These are phyloP conservation scores for Styphnolobium japonicum DNA, from an alignment of 306 rosid species.

Conservation along the genomic window DNA sequence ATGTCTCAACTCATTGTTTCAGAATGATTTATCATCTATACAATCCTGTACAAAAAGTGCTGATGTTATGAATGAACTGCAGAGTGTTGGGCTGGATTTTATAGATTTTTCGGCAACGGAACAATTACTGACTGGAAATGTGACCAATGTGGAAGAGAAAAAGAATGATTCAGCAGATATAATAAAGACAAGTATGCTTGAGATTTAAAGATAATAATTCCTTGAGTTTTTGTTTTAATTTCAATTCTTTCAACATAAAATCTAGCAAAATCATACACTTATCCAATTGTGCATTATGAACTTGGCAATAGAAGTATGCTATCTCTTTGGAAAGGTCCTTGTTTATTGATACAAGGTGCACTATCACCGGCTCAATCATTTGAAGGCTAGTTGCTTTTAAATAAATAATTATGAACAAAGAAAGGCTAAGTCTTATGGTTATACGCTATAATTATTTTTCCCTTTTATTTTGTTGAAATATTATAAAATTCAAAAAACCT, in stretches of 20 bases:
- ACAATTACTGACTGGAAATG: neutral
- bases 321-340: neutral
- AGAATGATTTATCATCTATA: constrained; percentile 13
- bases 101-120: neutral
- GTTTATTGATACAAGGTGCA: neutral
- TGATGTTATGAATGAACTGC: neutral
- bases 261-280: neutral
- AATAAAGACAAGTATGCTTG: constrained; percentile 21
- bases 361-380: neutral
- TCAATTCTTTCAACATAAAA: neutral
- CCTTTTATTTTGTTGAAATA: neutral
- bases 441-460: neutral
- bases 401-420: neutral
- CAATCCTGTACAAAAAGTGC: neutral
- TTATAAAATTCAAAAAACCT: neutral
- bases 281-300: neutral
- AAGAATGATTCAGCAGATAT: constrained; percentile 17
- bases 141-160: neutral
- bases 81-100: neutral
- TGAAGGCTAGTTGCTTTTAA: neutral
- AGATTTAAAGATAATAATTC: neutral
- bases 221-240: neutral
- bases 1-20: neutral
- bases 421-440: neutral
- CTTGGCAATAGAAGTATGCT: neutral